Percentiles rank a stretch among this genome's conserved stretches.
These are phyloP conservation scores for Aspergillus udagawae DNA, from an alignment of 2,329 filamentous ascomycete genomes.

Conservation along the genomic window DNA sequence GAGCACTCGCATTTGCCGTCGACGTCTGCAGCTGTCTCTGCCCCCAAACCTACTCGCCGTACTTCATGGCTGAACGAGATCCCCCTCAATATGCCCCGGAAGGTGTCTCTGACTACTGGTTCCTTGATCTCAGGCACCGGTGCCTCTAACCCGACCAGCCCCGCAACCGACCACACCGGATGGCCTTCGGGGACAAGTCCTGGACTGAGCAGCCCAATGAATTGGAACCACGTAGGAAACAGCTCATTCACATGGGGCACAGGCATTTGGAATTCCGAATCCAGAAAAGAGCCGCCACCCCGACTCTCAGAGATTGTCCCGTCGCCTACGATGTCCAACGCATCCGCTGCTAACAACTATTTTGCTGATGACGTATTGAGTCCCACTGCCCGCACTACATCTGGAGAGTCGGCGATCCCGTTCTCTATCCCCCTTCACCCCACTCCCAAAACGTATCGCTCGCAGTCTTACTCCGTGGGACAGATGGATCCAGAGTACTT, in stretches of 20 bases:
- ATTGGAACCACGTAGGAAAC: constrained; percentile 44
- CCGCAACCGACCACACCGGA: constrained; percentile 59
- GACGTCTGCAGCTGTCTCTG: constrained; percentile 47
- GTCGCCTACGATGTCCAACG: constrained; percentile 63
- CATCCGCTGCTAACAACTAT: constrained; percentile 48
- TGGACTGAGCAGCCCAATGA: constrained; percentile 36
- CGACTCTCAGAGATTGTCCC: constrained; percentile 70
- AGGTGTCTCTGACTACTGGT: constrained; percentile 67
- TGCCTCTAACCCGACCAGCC: constrained; percentile 75
- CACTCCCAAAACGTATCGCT: constrained; percentile 87
- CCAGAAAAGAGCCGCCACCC: constrained; percentile 70
- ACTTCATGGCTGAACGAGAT: constrained; percentile 87
- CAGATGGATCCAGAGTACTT: constrained; percentile 69
- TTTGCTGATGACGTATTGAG: constrained; percentile 54
- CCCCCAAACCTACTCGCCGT: constrained; percentile 63
- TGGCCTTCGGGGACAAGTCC: constrained; percentile 40
- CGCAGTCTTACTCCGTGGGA: constrained; percentile 93
- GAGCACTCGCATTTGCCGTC: constrained; percentile 59
- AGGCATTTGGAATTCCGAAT: constrained; percentile 75
- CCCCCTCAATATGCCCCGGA: constrained; percentile 63
- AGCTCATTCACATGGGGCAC: constrained; percentile 66
- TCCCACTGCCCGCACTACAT: constrained; percentile 40
- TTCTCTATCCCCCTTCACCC: constrained; percentile 86
- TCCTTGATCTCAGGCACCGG: constrained; percentile 74
- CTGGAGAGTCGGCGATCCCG: constrained; percentile 61